Base-by-base conservation (phyloP, 495 filamentous ascomycete species). In the Umbilicaria muhlenbergii region DNA sequence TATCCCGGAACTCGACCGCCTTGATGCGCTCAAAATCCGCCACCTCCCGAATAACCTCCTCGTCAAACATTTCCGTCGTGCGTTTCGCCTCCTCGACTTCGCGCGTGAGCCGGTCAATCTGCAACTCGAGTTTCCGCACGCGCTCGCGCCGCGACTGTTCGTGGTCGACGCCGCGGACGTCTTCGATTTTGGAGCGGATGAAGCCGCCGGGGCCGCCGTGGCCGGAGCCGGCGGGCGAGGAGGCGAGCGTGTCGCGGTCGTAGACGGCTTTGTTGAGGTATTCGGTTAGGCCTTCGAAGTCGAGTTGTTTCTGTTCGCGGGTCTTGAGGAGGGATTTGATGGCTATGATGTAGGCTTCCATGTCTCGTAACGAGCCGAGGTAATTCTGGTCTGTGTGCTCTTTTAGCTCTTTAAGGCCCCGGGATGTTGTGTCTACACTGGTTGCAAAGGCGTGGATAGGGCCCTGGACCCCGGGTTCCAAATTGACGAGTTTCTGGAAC, bases 351-450 rank as follows among this genome's bases (percentile, higher is more conserved):
- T 96, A 98, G 21, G 86, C 78, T 46, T 86, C 80, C 87, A 96
- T 94, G 58, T 96, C 92, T 14, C 85, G 74, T 31, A 98, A 69
- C 10, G 79, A 84, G 48, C 85, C 81, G 16, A 96, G 77, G 55
- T 96, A 98, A 60, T 94, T 84, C 51, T 93, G 87, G 58, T 96
- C 91, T 2, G 89, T 96, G 57, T 89, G 80, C 42, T 96, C 91
- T 51, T 83, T 86, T 39, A 98, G 69, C 13, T 56, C 68, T 47
- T 74, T 80, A 34, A 92, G 66, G 0, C 85, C 86, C 1, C 74
- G 62, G 4, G 78, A 76, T 0, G 83, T 93, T 51, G 87, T 79
- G 51, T 92, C 83, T 18, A 93, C 83, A 39, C 82, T 82, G 5
- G 79, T 74, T 0, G 88, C 84, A 53, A 98, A 98, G 19, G 79